phyloP scores from a whole-genome alignment of 1,284 basidiomycete genomes.

The Mycosarcoma mackinlayi region DNA sequence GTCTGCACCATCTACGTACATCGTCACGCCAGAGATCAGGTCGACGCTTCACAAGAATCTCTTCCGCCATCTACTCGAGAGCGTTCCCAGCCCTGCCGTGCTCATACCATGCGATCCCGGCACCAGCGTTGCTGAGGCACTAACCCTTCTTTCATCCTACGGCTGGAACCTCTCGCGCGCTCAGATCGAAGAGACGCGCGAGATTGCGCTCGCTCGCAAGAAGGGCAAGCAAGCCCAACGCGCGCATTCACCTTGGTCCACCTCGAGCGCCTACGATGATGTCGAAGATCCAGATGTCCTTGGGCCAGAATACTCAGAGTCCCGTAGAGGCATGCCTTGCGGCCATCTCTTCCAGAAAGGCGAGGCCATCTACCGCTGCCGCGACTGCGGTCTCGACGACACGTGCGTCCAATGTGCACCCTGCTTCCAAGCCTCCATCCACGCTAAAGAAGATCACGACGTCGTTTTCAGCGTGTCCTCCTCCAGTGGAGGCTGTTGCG shows the following conservation, averaged over 20 bases:
- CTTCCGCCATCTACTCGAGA: slow-evolving; percentile 34
- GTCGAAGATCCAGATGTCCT: slow-evolving; percentile 37
- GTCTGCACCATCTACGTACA: slow-evolving; percentile 26
- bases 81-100: slow-evolving; percentile 37
- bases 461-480: slow-evolving; percentile 64
- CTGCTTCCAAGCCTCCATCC: slow-evolving; percentile 64
- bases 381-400: slow-evolving; percentile 66
- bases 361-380: slow-evolving; percentile 68
- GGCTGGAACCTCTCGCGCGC: slow-evolving; percentile 56
- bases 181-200: slow-evolving; percentile 51
- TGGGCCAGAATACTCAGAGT: slow-evolving; percentile 62
- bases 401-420: slow-evolving; percentile 67
- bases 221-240: slow-evolving; percentile 53
- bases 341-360: slow-evolving; percentile 68
- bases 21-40: slow-evolving; percentile 29
- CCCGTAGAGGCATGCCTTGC: slow-evolving; percentile 65
- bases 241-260: slow-evolving; percentile 32
- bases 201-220: slow-evolving; percentile 41
- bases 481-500: slow-evolving; percentile 64
- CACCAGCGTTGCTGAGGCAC: slow-evolving; percentile 34
- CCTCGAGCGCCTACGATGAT: slow-evolving; percentile 35
- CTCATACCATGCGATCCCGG: slow-evolving; percentile 45
- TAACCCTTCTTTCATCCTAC: slow-evolving; percentile 40
- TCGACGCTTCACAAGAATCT: slow-evolving; percentile 25
- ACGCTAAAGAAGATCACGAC: slow-evolving; percentile 60